phyloP scores from a whole-genome alignment of 2,329 filamentous ascomycete species.

The Esteya vermicola region DNA sequence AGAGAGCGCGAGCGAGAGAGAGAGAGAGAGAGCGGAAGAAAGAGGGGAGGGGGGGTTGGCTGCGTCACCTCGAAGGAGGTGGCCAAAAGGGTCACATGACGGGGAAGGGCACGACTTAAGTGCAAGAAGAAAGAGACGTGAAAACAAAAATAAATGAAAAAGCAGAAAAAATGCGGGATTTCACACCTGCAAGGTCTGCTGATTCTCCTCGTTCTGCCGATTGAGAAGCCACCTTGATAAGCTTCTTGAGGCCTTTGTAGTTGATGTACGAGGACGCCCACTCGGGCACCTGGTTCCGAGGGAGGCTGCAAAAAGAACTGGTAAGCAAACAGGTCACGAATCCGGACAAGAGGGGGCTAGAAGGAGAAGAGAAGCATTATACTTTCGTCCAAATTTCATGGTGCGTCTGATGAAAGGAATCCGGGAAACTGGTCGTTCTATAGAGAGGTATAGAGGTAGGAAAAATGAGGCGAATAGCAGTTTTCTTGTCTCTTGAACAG shows the following conservation, averaged over 20 bases:
- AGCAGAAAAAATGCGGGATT: slow-evolving; percentile 10
- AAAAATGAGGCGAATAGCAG: too few species aligned
- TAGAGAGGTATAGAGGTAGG: not conserved
- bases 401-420: not conserved
- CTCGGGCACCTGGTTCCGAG: slow-evolving; percentile 74
- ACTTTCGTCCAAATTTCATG: slow-evolving; percentile 25
- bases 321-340: not conserved
- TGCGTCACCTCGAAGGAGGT: too few species aligned
- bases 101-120: too few species aligned
- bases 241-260: slow-evolving; percentile 86
- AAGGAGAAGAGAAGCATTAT: slow-evolving; percentile 3
- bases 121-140: not conserved
- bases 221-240: slow-evolving; percentile 68
- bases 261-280: slow-evolving; percentile 78
- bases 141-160: slow-evolving; percentile 2
- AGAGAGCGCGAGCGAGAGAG: too few species aligned
- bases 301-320: slow-evolving; percentile 36
- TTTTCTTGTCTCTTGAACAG: too few species aligned
- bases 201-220: slow-evolving; percentile 54
- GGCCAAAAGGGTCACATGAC: not conserved
- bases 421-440: too few species aligned
- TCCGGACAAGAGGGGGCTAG: not conserved
- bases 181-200: slow-evolving; percentile 81
- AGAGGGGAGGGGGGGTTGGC: too few species aligned
- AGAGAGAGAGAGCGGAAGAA: too few species aligned